Conservation (phyloP, 495 filamentous ascomycete genomes). For the Aspergillus incahuasiensis region DNA sequence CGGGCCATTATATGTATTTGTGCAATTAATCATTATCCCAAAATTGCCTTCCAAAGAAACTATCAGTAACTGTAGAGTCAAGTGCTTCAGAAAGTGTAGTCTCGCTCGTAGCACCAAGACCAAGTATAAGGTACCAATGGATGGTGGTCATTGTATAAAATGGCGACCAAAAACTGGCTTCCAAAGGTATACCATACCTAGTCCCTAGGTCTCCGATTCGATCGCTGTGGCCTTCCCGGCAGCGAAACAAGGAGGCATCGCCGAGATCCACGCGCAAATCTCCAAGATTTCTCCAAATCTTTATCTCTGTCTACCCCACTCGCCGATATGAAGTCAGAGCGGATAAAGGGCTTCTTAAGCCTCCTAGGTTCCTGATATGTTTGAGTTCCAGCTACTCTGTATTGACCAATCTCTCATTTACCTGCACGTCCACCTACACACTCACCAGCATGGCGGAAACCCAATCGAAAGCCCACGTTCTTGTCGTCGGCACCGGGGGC, state of each 20-base stretch:
- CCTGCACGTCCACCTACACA: not conserved
- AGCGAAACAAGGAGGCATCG: not conserved
- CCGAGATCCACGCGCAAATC: not conserved
- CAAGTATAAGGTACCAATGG: no score
- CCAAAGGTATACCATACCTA: no score
- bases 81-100: no score
- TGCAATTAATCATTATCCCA: no score
- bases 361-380: no score
- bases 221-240: not conserved
- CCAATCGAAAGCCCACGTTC: constrained; percentile 13
- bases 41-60: no score
- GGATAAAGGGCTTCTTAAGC: not conserved
- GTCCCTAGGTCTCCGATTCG: not conserved
- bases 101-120: no score
- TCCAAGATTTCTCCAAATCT: not conserved
- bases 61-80: no score
- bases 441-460: not conserved
- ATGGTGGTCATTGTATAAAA: no score
- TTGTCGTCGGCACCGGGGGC: constrained; percentile 49
- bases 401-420: not conserved
- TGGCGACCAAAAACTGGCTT: no score
- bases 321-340: not conserved
- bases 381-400: not conserved
- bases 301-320: not conserved
- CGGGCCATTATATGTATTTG: no score